A percentile compares a stretch with the other conserved stretches of the same genome.
Conservation (phyloP, 768 basidiomycete genomes). For the Pholiota microspora region DNA sequence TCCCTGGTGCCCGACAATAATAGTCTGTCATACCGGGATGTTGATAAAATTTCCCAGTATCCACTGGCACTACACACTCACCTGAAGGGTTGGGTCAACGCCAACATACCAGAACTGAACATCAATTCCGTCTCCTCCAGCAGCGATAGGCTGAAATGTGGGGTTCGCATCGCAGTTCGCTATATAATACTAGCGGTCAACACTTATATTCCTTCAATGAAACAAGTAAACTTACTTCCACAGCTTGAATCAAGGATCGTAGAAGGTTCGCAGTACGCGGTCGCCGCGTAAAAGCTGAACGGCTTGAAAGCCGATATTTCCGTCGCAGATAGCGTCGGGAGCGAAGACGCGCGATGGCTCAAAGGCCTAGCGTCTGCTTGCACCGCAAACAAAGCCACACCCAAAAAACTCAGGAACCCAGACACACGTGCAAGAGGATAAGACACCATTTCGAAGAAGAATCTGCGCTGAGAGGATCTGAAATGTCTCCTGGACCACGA, state of each 20-base stretch:
- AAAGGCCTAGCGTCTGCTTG: background rate
- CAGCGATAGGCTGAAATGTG: constrained; percentile 38
- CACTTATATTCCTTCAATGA: background rate
- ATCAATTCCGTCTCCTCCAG: constrained; percentile 39
- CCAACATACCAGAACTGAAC: constrained; percentile 35
- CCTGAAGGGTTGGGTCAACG: constrained; percentile 1
- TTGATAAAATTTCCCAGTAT: too few species aligned
- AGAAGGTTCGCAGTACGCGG: constrained; percentile 47
- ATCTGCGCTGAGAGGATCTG: background rate
- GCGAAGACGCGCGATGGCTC: background rate
- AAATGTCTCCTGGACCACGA: background rate
- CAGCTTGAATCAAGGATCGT: constrained; percentile 45
- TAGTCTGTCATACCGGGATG: constrained; percentile 30
- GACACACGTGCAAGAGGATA: background rate
- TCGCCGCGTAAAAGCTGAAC: constrained; percentile 46
- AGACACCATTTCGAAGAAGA: background rate
- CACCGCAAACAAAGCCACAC: background rate
- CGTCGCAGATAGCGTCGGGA: constrained; percentile 30
- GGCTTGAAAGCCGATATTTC: constrained; percentile 45
- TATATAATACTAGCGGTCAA: constrained; percentile 9
- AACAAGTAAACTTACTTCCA: constrained; percentile 34
- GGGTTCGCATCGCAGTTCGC: constrained; percentile 40
- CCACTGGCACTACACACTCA: background rate
- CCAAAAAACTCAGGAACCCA: background rate
- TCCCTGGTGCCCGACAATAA: constrained; percentile 44